phyloP scores from a whole-genome alignment of 2,329 filamentous ascomycete genomes.

The Fusarium udum region DNA sequence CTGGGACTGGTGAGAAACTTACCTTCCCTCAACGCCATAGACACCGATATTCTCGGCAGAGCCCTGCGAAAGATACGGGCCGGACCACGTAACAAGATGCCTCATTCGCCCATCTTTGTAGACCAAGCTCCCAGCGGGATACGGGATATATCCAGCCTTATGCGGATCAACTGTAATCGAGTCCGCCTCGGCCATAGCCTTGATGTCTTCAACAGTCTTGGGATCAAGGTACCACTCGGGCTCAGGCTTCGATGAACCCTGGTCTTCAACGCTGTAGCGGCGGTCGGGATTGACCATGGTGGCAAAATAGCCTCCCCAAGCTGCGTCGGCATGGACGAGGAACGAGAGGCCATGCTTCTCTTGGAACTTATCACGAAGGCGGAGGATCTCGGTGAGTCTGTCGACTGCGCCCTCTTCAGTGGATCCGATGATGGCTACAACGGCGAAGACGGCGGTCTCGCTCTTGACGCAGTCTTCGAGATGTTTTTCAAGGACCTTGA shows the following conservation, averaged over 20 bases:
- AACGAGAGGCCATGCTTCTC: conserved; percentile 54
- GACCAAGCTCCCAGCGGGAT: conserved; percentile 56
- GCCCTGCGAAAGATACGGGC: conserved; percentile 52
- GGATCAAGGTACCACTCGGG: conserved; percentile 48
- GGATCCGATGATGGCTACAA: conserved; percentile 58
- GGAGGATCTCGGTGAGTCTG: conserved; percentile 49
- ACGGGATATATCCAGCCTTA: conserved; percentile 58
- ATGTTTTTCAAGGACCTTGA: conserved; percentile 44
- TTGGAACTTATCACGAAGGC: conserved; percentile 53
- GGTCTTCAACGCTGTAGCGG: conserved; percentile 5
- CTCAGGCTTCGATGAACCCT: conserved; percentile 33
- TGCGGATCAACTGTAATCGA: conserved; percentile 60
- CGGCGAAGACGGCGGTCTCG: conserved; percentile 51
- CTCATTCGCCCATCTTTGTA: conserved; percentile 57
- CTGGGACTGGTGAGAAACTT: background rate
- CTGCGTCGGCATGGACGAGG: conserved; percentile 57
- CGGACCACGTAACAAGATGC: conserved; percentile 56
- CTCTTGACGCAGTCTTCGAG: conserved; percentile 46
- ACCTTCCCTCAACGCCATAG: conserved; percentile 57
- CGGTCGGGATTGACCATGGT: conserved; percentile 53
- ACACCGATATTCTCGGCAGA: conserved; percentile 53
- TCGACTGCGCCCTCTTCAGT: conserved; percentile 61
- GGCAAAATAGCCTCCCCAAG: conserved; percentile 61
- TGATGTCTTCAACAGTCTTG: conserved; percentile 52
- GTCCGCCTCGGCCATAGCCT: conserved; percentile 52